Conservation (phyloP, 1,284 basidiomycete species). For the Schizophyllum amplum region DNA sequence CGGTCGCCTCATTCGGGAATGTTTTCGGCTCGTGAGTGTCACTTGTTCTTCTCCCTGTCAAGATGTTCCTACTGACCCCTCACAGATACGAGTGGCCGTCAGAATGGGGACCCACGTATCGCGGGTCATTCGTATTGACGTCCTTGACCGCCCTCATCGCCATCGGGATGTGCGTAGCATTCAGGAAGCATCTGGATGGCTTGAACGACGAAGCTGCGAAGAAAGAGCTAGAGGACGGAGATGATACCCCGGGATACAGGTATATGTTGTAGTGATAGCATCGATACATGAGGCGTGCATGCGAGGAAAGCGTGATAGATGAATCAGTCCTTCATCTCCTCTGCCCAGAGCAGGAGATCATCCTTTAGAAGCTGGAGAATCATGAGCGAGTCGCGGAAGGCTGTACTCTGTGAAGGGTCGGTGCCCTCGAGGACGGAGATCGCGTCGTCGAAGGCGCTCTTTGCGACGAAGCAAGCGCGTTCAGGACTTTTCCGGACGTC, state of each 20-base stretch:
- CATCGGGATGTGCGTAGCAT: neutral
- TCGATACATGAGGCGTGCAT: neutral
- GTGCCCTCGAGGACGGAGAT: conserved; percentile 37
- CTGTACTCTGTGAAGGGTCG: conserved; percentile 17
- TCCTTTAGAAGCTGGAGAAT: conserved; percentile 60
- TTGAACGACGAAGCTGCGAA: neutral
- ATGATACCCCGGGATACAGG: neutral
- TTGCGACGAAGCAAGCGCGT: conserved; percentile 85
- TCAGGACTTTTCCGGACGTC: conserved; percentile 87
- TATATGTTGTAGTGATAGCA: neutral
- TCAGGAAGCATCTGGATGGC: neutral
- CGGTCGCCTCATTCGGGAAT: conserved; percentile 69
- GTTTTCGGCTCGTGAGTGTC: conserved; percentile 62
- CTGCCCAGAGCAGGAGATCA: conserved; percentile 57
- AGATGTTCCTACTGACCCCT: neutral
- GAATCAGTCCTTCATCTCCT: conserved; percentile 39
- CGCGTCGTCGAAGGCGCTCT: conserved; percentile 66
- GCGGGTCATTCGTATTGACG: conserved; percentile 4
- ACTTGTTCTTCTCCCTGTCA: neutral
- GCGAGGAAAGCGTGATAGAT: neutral
- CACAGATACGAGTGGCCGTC: conserved; percentile 35
- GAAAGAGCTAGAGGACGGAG: neutral
- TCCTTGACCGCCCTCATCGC: neutral
- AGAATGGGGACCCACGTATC: conserved; percentile 30
- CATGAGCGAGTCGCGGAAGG: conserved; percentile 53